Conservation (phyloP, 257 asterid genomes). For the Lantana camara region DNA sequence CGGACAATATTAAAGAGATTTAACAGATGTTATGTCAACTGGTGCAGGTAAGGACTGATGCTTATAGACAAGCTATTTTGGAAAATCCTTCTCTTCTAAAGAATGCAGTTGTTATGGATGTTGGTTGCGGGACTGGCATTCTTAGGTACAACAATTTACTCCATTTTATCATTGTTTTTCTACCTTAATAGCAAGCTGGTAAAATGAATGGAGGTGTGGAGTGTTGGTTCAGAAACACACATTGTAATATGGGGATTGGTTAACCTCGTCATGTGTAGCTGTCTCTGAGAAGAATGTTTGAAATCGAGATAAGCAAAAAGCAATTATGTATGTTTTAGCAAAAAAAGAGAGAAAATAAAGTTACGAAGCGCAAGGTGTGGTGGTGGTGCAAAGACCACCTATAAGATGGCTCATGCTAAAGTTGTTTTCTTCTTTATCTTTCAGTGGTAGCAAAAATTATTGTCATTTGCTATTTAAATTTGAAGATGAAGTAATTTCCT, state of each 20-base stretch:
- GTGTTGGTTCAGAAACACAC: conserved; percentile 1
- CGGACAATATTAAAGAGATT: conserved; percentile 15
- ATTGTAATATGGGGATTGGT: background rate
- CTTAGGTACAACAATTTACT: conserved; percentile 55
- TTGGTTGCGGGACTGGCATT: conserved; percentile 98
- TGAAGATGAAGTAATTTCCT: background rate
- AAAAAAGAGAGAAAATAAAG: too few relatives aligned
- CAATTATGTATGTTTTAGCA: too few relatives aligned
- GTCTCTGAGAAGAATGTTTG: too few relatives aligned
- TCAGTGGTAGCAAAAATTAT: background rate
- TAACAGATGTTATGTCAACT: conserved; percentile 17
- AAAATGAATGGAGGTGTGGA: background rate
- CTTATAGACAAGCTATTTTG: conserved; percentile 78
- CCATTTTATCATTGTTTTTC: conserved; percentile 11
- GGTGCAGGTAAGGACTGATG: conserved; percentile 89
- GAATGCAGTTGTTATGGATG: conserved; percentile 86
- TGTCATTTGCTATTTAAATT: background rate
- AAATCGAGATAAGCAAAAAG: too few relatives aligned
- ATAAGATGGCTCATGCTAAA: background rate
- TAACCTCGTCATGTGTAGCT: too few relatives aligned
- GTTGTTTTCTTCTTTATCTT: background rate
- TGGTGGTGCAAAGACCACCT: background rate
- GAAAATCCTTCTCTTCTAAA: conserved; percentile 82
- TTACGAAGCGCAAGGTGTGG: background rate
- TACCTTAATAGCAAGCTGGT: background rate